These are phyloP conservation scores for Penicillium sp. DNA, from an alignment of 2,329 filamentous ascomycete species.

Conservation along the genomic window DNA sequence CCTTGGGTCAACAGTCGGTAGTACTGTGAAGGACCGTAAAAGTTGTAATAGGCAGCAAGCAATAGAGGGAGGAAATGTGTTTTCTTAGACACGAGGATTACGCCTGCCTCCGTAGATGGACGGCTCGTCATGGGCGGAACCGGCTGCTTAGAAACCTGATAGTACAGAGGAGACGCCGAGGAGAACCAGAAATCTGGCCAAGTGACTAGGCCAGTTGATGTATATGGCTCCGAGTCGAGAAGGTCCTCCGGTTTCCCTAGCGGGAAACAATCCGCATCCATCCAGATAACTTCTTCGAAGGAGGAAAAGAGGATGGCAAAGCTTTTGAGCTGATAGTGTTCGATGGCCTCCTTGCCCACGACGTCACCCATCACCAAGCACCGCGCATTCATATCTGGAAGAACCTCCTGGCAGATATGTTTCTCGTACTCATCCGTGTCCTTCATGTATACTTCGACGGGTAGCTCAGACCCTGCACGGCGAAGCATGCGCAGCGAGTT, in stretches of 20 bases:
- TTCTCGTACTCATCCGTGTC: constrained; percentile 39
- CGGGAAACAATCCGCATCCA: constrained; percentile 56
- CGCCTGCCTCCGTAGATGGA: constrained; percentile 36
- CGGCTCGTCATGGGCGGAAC: constrained; percentile 31
- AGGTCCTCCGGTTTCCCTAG: constrained; percentile 43
- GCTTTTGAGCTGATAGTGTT: constrained; percentile 53
- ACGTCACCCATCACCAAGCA: constrained; percentile 44
- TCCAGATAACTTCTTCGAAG: constrained; percentile 55
- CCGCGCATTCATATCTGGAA: constrained; percentile 40
- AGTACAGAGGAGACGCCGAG: constrained; percentile 43
- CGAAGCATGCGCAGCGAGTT: constrained; percentile 51
- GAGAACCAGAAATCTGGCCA: constrained; percentile 55
- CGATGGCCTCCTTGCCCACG: constrained; percentile 36
- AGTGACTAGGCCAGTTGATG: constrained; percentile 49
- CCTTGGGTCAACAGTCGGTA: constrained; percentile 39
- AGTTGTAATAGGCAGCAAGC: constrained; percentile 37
- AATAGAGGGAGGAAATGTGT: constrained; percentile 33
- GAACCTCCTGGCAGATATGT: constrained; percentile 37
- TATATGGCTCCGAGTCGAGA: constrained; percentile 51
- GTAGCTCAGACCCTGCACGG: constrained; percentile 47
- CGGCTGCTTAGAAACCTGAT: constrained; percentile 37
- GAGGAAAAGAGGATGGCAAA: constrained; percentile 55
- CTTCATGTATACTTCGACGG: constrained; percentile 45
- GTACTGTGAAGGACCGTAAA: constrained; percentile 35
- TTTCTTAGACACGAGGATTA: constrained; percentile 36